Base-by-base conservation (phyloP, 208 protist genomes). In the Crithidia expoeki region DNA sequence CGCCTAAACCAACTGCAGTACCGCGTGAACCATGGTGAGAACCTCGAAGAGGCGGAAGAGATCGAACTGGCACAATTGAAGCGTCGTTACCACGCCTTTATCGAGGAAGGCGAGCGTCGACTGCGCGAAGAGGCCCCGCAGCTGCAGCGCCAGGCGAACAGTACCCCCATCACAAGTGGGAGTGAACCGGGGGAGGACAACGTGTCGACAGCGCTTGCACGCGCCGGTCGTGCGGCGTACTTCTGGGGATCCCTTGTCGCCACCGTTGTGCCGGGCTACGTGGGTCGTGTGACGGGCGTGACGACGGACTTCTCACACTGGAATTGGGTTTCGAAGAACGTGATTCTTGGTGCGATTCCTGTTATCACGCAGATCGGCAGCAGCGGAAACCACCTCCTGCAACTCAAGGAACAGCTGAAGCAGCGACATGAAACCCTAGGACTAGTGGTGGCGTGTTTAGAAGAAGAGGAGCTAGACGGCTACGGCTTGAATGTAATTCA, bases 341-440 rank as follows among this genome's bases (percentile, higher is more conserved):
- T 94, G 32, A 84, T 96, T 21, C 79, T 96, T 9, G 92, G 92
- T n/a, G 92, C 92, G 19, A 74, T 96, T 27, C 92, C 92, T 0
- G 85, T 96, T 4, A 75, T 94, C 14, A 96, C 89, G 23, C 71
- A 87, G 61, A 72, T 94, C n/a, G 89, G 89, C n/a, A 74, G 64
- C 51, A 93, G 87, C 44, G 92, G 92, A 23, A 84, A 91, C 36
- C 92, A 96, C 58, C 68, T 96, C 16, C 53, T 65, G 25, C 80
- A 90, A 59, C 65, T 96, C 23, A 58, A 67, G 17, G 64, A 79
- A 33, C 92, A 96, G 73, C 77, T 94, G 32, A 33, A 78, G 19
- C 68, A 72, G 62, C 80, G 82, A 0, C 28, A 82, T 4, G 46
- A 84, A 67, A 67, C 62, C 23, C 79, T 96, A 2, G 92, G 92